Conservation (phyloP, 1,284 basidiomycete species). For the Ustilago curta region DNA sequence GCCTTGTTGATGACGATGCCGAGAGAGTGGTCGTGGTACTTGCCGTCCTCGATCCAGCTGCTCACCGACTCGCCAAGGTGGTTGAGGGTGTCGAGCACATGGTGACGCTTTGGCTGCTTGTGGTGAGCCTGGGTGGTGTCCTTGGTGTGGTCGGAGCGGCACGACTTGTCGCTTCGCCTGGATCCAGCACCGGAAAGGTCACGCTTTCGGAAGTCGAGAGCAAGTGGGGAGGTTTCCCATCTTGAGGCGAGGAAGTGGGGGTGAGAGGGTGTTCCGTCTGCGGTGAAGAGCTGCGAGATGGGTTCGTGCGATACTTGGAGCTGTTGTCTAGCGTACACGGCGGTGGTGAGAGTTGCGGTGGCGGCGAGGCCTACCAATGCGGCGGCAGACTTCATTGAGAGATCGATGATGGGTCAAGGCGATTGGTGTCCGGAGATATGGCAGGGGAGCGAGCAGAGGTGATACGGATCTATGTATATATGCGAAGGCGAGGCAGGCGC, state of each 20-base stretch:
- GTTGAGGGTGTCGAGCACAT: constrained; percentile 20
- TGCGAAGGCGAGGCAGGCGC: not conserved
- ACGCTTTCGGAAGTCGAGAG: constrained; percentile 46
- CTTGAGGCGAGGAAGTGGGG: constrained; percentile 37
- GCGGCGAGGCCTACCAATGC: constrained; percentile 38
- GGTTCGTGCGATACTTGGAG: constrained; percentile 49
- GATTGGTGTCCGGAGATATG: not conserved
- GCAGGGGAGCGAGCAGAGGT: not conserved
- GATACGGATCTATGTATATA: not conserved
- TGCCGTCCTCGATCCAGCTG: constrained; percentile 40
- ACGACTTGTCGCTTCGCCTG: constrained; percentile 26
- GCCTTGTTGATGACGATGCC: constrained; percentile 55
- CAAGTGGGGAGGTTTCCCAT: constrained; percentile 43
- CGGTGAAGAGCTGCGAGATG: constrained; percentile 30
- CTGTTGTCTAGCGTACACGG: constrained; percentile 24
- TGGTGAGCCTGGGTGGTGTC: not conserved
- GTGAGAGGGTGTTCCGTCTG: constrained; percentile 34
- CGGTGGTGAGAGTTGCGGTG: constrained; percentile 24
- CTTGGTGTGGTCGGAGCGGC: constrained; percentile 16
- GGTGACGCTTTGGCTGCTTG: constrained; percentile 10
- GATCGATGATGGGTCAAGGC: not conserved
- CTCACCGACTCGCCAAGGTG: constrained; percentile 28
- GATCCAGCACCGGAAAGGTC: constrained; percentile 27
- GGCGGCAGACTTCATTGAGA: constrained; percentile 36
- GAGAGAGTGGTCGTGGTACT: constrained; percentile 41